Conservation (phyloP, 2,329 filamentous ascomycete genomes). For the Phyllosticta capitalensis region DNA sequence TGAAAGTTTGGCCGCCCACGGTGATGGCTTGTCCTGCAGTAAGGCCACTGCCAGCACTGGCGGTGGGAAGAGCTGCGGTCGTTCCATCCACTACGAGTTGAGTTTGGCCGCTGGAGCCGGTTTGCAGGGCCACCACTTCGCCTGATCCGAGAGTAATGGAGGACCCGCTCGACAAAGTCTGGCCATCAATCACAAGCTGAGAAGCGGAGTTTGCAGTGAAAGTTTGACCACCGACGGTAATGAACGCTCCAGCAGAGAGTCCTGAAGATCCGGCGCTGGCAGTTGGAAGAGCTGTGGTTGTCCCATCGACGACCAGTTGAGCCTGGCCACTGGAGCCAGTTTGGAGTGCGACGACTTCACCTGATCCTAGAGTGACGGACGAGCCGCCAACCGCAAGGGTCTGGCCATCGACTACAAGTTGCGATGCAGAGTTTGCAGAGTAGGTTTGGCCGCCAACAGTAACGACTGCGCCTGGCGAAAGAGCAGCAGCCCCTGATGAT, state of each 20-base stretch:
- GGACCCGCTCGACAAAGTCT: conserved; percentile 19
- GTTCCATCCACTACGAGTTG: neutral
- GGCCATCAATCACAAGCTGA: neutral
- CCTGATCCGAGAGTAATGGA: conserved; percentile 19
- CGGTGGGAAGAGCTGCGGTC: neutral
- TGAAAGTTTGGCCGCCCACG: neutral
- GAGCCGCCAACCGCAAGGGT: conserved; percentile 19
- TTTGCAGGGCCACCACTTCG: conserved; percentile 14
- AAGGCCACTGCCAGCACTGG: neutral
- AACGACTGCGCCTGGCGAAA: neutral
- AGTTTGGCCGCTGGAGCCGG: neutral
- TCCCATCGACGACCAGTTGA: neutral
- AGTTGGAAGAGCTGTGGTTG: neutral
- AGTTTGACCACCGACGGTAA: neutral
- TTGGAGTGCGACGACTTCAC: conserved; percentile 14
- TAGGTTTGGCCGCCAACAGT: neutral
- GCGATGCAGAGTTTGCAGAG: neutral
- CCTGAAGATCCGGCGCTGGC: neutral
- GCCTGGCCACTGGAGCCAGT: neutral
- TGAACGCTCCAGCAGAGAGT: neutral
- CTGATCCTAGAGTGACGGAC: conserved; percentile 18
- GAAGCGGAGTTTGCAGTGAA: conserved; percentile 1
- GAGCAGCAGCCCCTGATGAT: neutral
- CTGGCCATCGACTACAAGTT: neutral
- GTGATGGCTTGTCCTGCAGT: neutral